A percentile compares a stretch with the other conserved stretches of the same genome.
These are phyloP conservation scores for Thuja plicata DNA, from an alignment of 83 land plant species.

Conservation along the genomic window DNA sequence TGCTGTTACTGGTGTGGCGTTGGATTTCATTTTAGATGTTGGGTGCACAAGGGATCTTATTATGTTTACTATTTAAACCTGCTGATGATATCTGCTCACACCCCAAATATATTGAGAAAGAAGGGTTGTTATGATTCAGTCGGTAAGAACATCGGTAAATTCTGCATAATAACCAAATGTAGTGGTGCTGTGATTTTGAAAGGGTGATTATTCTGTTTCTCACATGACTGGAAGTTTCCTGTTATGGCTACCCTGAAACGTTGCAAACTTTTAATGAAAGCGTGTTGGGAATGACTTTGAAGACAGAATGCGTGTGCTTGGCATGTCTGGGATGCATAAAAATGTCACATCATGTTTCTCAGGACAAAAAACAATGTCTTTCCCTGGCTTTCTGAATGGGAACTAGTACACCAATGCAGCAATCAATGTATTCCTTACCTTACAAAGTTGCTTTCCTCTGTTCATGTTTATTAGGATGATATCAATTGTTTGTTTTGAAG, in stretches of 20 bases:
- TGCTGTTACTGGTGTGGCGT: not conserved
- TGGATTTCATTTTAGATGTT: not conserved
- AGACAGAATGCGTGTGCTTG: too few species aligned
- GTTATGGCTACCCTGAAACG: not conserved
- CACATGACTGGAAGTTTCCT: not conserved
- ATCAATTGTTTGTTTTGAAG: not conserved
- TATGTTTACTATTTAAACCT: not conserved
- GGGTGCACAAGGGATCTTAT: not conserved
- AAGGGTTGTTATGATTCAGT: not conserved
- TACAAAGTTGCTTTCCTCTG: not conserved
- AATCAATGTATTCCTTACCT: not conserved
- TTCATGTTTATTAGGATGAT: not conserved
- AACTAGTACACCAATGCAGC: not conserved
- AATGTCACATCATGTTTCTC: not conserved
- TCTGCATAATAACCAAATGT: not conserved
- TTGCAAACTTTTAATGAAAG: not conserved
- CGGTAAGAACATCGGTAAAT: not conserved
- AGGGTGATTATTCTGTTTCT: not conserved
- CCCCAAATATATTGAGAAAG: not conserved
- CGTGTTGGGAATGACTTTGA: not conserved
- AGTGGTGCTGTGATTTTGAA: not conserved
- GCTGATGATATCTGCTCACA: not conserved
- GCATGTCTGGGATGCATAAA: not conserved
- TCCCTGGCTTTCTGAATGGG: not conserved
- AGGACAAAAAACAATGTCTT: not conserved